phyloP scores from a whole-genome alignment of 768 basidiomycete species.

The Calocera viscosa region DNA sequence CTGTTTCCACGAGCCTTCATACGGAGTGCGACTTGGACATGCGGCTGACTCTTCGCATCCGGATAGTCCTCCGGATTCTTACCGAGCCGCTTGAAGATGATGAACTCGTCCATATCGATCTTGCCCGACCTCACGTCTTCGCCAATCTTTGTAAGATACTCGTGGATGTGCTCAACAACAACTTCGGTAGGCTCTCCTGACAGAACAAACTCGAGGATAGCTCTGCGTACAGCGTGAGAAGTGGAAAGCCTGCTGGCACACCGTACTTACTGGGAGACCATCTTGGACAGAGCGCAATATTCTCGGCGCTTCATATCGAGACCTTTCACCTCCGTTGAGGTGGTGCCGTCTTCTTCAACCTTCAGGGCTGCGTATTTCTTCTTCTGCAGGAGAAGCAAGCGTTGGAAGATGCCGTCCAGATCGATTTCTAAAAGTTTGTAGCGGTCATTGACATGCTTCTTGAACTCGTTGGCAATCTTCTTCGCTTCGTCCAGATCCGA shows the following conservation, averaged over 20 bases:
- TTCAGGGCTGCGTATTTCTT: conserved; percentile 99
- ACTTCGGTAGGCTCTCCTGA: conserved; percentile 83
- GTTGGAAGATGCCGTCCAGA: conserved; percentile 84
- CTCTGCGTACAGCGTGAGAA: conserved; percentile 37
- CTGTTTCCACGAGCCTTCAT: conserved; percentile 74
- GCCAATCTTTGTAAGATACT: conserved; percentile 68
- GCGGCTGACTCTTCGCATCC: conserved; percentile 86
- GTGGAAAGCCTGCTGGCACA: not conserved
- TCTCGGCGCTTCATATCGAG: conserved; percentile 98
- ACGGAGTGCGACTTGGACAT: conserved; percentile 88
- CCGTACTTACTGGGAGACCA: conserved; percentile 68
- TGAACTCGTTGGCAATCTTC: conserved; percentile 83
- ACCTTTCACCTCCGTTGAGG: conserved; percentile 85
- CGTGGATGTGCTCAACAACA: conserved; percentile 85
- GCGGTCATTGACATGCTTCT: conserved; percentile 90
- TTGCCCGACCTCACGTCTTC: conserved; percentile 65
- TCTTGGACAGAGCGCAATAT: conserved; percentile 83
- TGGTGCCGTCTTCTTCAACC: conserved; percentile 68
- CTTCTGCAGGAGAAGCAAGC: conserved; percentile 86
- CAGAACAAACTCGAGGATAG: conserved; percentile 77
- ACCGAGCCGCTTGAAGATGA: conserved; percentile 90
- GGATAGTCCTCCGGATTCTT: conserved; percentile 97
- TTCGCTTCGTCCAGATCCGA: conserved; percentile 78
- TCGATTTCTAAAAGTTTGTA: conserved; percentile 96
- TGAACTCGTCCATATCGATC: conserved; percentile 82